A percentile compares a stretch with the other conserved stretches of the same genome.
Conservation (phyloP, 2,329 filamentous ascomycete genomes). For the Arthroderma sp. region DNA sequence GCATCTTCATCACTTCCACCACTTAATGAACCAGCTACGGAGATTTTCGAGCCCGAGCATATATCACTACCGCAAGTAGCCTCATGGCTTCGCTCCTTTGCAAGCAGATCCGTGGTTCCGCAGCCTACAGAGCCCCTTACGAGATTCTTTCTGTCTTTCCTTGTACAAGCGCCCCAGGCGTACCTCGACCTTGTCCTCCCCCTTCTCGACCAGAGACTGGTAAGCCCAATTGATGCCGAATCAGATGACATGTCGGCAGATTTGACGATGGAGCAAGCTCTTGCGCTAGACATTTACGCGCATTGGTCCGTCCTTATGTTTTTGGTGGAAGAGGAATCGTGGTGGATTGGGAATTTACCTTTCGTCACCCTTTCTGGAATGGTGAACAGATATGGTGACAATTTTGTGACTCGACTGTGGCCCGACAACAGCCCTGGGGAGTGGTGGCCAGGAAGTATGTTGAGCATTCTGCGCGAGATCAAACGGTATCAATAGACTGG, state of each 20-base stretch:
- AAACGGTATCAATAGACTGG: slow-evolving; percentile 1
- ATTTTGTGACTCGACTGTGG: slow-evolving; percentile 5
- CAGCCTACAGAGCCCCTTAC: slow-evolving; percentile 7
- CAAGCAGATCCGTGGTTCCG: slow-evolving; percentile 3
- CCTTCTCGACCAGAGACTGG: slow-evolving; percentile 7
- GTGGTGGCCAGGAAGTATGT: slow-evolving; percentile 10
- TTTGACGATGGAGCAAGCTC: slow-evolving; percentile 14
- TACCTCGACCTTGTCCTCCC: slow-evolving; percentile 7
- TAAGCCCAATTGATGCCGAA: neutral
- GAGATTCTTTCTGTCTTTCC: slow-evolving; percentile 6
- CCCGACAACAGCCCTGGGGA: neutral
- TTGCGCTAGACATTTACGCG: slow-evolving; percentile 18
- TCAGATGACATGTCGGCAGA: slow-evolving; percentile 1
- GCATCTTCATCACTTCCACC: neutral
- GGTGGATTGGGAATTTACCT: slow-evolving; percentile 18
- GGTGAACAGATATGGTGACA: slow-evolving; percentile 15
- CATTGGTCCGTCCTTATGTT: slow-evolving; percentile 19
- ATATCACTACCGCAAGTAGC: slow-evolving; percentile 3
- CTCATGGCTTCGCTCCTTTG: slow-evolving; percentile 6
- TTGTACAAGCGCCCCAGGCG: slow-evolving; percentile 4
- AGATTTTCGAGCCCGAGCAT: slow-evolving; percentile 1
- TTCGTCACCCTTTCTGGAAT: slow-evolving; percentile 15
- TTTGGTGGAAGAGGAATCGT: slow-evolving; percentile 17
- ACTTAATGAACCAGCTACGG: neutral
- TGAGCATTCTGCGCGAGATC: slow-evolving; percentile 6